Evolutionary conservation across 2,329 filamentous ascomycete species (phyloP).

Genomic region (Colletotrichum abscissum): DNA sequence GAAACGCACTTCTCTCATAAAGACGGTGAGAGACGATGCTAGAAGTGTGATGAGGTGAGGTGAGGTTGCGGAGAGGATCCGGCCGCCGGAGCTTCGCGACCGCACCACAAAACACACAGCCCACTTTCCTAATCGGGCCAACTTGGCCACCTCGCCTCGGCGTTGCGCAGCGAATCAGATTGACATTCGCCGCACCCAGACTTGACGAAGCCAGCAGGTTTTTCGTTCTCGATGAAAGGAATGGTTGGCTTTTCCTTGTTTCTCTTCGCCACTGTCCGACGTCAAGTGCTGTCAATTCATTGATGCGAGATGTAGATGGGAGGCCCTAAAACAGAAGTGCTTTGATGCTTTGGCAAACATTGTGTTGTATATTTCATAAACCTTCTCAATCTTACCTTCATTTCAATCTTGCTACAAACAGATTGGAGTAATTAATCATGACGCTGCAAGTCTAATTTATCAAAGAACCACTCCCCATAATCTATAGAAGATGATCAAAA

Average conservation of each 20-base stretch:
- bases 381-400: too few species aligned
- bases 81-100: constrained; percentile 16
- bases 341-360: background rate
- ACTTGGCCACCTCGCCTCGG: constrained; percentile 25
- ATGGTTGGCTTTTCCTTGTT: background rate
- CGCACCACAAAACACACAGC: constrained; percentile 3
- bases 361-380: too few species aligned
- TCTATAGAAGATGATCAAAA: background rate
- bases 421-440: background rate
- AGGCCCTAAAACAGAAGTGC: background rate
- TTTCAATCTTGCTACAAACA: too few species aligned
- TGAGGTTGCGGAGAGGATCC: constrained; percentile 10
- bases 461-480: background rate
- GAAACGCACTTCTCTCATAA: background rate
- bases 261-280: background rate
- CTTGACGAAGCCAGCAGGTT: background rate
- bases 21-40: background rate
- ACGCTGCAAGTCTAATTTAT: background rate
- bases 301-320: background rate
- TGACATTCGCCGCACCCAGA: background rate
- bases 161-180: constrained; percentile 6
- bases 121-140: constrained; percentile 28
- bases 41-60: constrained; percentile 21
- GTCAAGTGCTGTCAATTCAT: background rate
- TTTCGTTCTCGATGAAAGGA: background rate